Evolutionary conservation across 768 basidiomycete species (phyloP), one percentile per base, ranked within the genome.

Genomic region (Cyclocybe aegerita): DNA sequence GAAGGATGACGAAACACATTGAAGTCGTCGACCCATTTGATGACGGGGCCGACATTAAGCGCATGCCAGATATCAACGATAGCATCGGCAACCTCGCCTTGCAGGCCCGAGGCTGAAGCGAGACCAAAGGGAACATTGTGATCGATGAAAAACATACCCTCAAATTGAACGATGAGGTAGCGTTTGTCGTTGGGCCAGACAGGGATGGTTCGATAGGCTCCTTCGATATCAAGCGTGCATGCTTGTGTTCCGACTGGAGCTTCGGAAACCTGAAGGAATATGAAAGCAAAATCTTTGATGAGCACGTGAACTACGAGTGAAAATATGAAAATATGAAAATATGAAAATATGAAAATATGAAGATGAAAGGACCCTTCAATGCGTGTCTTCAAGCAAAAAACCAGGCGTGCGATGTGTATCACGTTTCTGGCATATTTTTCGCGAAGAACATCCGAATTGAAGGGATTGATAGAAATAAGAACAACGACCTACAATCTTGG

Each of bases 171-270:
- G 3, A 63, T 58, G 12, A 59, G 50, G 39, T 48, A 61, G 1
- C n/a, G 47, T 40, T 67, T 63, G n/a, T 64, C 54, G 1, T 38
- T 46, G 0, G 69, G 72, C 8, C 43, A 48, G 5, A 70, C 58
- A 1, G 70, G 73, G 12, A 64, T 52, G 14, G 57, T 62, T 0
- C 66, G 52, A 45, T 64, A 72, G 1, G 72, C 69, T 4, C 66
- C 52, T n/a, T 66, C 60, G 2, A 75, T 62, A 48, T 76, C 72
- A 32, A 70, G 65, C 2, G 67, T 63, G 0, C 70, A 60, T 0
- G 61, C 75, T 39, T 71, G 61, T 0, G 69, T 57, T 8, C 71
- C 71, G 0, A 53, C 52, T 0, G 73, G 74, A 1, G 68, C 65
- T 3, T 49, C 30, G 7, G 62, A 55, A 1, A 72, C 58, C 23